Base-by-base conservation (phyloP, 2,329 filamentous ascomycete genomes). In the Aspergillus puulaauensis region DNA sequence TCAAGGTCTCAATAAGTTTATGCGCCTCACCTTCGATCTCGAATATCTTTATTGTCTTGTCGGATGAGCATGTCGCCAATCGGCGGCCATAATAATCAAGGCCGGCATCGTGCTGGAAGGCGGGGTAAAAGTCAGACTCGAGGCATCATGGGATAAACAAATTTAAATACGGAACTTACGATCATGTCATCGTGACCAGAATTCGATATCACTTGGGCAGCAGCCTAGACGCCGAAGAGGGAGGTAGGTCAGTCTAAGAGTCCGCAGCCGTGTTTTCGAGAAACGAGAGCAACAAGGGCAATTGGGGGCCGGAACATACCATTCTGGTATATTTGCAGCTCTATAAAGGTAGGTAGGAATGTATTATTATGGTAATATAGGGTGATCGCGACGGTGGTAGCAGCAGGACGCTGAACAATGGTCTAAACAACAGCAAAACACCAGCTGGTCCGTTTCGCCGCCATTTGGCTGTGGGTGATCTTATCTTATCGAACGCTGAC, bases 181-280 rank as follows among this genome's bases (percentile, higher is more conserved):
- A 99, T 97, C 93, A 98, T 98, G 76, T 97, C 93, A 89, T 98
- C 93, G 82, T 99, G 95, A 73, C 90, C 89, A 61, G 89, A 90
- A 77, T 91, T 92, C 64, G 89, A 85, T 77, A 93, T 92, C 70
- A 91, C 86, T 81, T 93, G 90, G 66, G 71, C 66, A 63, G 71
- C 66, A 59, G 89, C 84, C 87, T 89, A 57, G 41, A 58, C 41
- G 45, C 40, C 54, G 46, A 35, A 54, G 54, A 48, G 52, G 24
- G 58, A 37, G 53, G 27, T 52, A 64, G 48, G 66, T 59, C 56
- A 60, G 44, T 47, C 45, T 9, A 43, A 33, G 19, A 55, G 24
- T 27, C 44, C 47, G 44, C 44, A 52, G 27, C 12, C 19, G 24
- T 6, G 40, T 40, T 19, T 31, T 35, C 27, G 9, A 31, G 27